Conservation (phyloP, 371 early-diverging fungal species). For the Actinomortierella ambigua region DNA sequence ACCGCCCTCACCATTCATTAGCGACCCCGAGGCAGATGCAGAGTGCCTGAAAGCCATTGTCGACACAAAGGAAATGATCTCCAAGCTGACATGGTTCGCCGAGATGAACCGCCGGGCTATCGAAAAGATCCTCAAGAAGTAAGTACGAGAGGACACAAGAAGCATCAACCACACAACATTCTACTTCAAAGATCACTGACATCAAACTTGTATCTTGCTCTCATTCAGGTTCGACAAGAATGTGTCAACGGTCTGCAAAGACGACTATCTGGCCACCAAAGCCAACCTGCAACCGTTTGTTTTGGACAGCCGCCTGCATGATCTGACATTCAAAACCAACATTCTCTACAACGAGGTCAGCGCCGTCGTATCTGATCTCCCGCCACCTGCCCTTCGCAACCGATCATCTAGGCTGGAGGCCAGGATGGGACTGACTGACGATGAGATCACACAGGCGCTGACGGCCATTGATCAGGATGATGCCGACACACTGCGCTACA, state of each 20-base stretch:
- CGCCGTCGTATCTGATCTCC: conserved; percentile 32
- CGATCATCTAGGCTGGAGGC: conserved; percentile 8
- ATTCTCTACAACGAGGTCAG: conserved; percentile 33
- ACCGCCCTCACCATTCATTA: conserved; percentile 28
- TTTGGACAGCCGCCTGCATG: conserved; percentile 26
- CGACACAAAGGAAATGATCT: conserved; percentile 64
- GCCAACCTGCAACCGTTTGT: conserved; percentile 48
- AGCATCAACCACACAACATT: too few species aligned
- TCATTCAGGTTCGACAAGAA: conserved; percentile 65
- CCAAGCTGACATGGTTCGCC: conserved; percentile 65
- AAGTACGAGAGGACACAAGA: too few species aligned
- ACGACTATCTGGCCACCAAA: conserved; percentile 61
- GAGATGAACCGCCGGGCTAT: conserved; percentile 72
- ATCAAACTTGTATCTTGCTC: neutral
- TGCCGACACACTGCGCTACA: conserved; percentile 19
- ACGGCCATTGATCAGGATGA: conserved; percentile 45
- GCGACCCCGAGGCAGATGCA: conserved; percentile 50
- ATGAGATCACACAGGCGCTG: conserved; percentile 27
- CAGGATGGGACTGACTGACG: conserved; percentile 28
- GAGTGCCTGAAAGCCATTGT: conserved; percentile 62
- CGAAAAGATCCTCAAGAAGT: conserved; percentile 78
- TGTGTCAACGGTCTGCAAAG: conserved; percentile 51
- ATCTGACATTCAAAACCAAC: conserved; percentile 29
- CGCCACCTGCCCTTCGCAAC: conserved; percentile 16
- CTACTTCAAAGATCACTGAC: neutral